phyloP scores from a whole-genome alignment of 2,329 filamentous ascomycete species.

The Paraphaeosphaeria sporulosa region DNA sequence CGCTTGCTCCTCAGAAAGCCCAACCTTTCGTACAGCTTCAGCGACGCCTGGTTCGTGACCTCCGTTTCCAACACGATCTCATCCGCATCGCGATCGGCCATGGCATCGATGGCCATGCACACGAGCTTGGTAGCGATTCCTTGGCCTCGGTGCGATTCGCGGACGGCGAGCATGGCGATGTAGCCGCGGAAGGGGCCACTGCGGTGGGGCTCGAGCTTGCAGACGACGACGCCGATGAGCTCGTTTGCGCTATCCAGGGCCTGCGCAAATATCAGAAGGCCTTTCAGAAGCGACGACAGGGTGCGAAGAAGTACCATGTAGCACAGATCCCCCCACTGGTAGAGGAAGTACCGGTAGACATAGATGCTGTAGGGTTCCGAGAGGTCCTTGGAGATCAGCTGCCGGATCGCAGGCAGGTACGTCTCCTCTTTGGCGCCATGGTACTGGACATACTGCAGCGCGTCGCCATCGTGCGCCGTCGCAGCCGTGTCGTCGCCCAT shows the following conservation, averaged over 20 bases:
- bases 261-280: too few relatives aligned
- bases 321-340: conserved; percentile 97
- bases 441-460: conserved; percentile 67
- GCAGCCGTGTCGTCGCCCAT: conserved; percentile 26
- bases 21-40: conserved; percentile 90
- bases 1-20: conserved; percentile 94
- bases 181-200: conserved; percentile 89
- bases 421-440: conserved; percentile 65
- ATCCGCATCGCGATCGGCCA: conserved; percentile 83
- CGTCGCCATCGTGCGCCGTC: conserved; percentile 31
- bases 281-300: not conserved
- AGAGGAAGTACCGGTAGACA: conserved; percentile 97
- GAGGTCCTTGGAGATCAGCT: conserved; percentile 92
- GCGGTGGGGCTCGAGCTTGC: conserved; percentile 90
- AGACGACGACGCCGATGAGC: conserved; percentile 90
- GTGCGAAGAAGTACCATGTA: conserved; percentile 72
- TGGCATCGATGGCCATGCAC: conserved; percentile 87
- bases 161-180: conserved; percentile 98
- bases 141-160: conserved; percentile 77
- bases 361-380: conserved; percentile 99
- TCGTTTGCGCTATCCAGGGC: conserved; percentile 53
- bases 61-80: conserved; percentile 97
- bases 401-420: conserved; percentile 85
- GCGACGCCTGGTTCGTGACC: conserved; percentile 86
- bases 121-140: conserved; percentile 89